Conservation (phyloP, 2,329 filamentous ascomycete genomes). For the Calycina herbarum region DNA sequence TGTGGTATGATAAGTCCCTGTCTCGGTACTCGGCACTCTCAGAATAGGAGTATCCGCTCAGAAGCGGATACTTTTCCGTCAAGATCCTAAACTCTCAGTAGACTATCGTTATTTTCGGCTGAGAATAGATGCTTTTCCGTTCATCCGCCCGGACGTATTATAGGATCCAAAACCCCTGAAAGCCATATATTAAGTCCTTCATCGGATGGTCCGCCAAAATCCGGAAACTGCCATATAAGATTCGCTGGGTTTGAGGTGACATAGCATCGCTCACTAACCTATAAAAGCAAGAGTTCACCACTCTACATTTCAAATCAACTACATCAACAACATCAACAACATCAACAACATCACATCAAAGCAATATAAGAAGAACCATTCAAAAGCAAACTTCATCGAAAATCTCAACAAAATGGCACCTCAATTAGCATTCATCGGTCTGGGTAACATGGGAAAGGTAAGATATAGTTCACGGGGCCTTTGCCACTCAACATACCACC, state of each 20-base stretch:
- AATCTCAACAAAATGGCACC: slow-evolving; percentile 48
- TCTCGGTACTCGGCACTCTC: too few relatives aligned
- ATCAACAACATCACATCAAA: neutral
- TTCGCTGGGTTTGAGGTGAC: neutral
- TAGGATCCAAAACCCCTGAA: neutral
- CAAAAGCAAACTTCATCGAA: neutral
- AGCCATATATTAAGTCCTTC: too few relatives aligned
- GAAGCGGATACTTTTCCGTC: too few relatives aligned
- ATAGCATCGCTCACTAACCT: too few relatives aligned
- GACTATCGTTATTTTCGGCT: too few relatives aligned
- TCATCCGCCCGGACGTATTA: too few relatives aligned
- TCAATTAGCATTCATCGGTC: slow-evolving; percentile 74
- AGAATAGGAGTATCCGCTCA: too few relatives aligned
- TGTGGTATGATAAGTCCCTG: too few relatives aligned
- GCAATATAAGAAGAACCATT: too few relatives aligned
- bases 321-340: neutral
- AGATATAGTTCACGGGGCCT: slow-evolving; percentile 35
- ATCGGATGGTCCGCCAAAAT: neutral
- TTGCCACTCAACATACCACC: neutral
- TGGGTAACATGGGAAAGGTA: slow-evolving; percentile 86
- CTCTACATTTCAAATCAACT: neutral
- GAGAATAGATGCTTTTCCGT: too few relatives aligned
- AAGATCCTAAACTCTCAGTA: too few relatives aligned
- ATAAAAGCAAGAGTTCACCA: too few relatives aligned
- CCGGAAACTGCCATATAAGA: neutral